phyloP scores from a whole-genome alignment of 345 rosid species.

The Camelina laxa region DNA sequence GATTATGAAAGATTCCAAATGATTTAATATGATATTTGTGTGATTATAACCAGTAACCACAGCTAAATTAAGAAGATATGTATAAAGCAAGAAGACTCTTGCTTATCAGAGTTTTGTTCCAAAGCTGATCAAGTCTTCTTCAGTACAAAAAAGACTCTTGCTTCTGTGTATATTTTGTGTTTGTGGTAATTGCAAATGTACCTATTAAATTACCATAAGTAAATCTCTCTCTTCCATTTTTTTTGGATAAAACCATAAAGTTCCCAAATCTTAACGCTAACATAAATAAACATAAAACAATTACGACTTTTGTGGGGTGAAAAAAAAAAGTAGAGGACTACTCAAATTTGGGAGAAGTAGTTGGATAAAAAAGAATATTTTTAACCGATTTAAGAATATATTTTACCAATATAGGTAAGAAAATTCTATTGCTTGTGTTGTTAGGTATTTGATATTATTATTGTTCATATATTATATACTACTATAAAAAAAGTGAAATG shows the following conservation, averaged over 20 bases:
- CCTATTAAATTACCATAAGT: background rate
- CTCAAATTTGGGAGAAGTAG: slow-evolving; percentile 11
- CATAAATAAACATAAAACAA: background rate
- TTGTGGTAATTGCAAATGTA: background rate
- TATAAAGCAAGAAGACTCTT: slow-evolving; percentile 15
- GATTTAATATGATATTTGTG: slow-evolving; percentile 25
- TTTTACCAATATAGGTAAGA: slow-evolving; percentile 1
- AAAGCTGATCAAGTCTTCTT: slow-evolving; percentile 1
- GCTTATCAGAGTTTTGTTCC: slow-evolving; percentile 32
- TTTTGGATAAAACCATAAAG: background rate
- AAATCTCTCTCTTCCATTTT: background rate
- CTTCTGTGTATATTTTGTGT: background rate
- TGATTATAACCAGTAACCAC: slow-evolving; percentile 11
- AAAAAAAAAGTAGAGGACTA: background rate
- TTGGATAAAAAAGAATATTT: slow-evolving; percentile 2
- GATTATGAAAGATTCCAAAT: slow-evolving; percentile 23
- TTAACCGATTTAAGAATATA: too few species aligned
- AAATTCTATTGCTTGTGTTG: background rate
- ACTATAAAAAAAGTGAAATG: background rate
- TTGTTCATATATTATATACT: background rate
- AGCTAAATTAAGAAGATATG: slow-evolving; percentile 16
- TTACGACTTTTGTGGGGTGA: background rate
- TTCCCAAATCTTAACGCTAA: background rate
- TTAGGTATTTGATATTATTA: background rate
- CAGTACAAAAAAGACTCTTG: background rate